phyloP scores from a whole-genome alignment of 2,329 filamentous ascomycete species.

The Pestalotiopsis sp. region DNA sequence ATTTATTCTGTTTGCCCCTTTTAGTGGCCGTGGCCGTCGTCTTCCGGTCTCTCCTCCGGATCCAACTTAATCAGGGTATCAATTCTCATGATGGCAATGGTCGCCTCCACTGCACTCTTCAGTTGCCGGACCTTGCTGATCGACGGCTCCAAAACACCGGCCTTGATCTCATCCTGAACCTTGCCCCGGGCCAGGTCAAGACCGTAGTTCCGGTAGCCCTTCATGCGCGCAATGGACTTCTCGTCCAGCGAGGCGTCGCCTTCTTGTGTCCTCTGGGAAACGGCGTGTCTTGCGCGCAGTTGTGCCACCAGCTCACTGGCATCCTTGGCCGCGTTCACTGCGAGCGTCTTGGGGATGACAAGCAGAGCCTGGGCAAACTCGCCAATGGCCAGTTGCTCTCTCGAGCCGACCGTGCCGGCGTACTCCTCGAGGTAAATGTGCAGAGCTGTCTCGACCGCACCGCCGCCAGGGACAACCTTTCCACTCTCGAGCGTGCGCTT shows the following conservation, averaged over 20 bases:
- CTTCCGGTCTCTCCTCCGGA: slow-evolving; percentile 76
- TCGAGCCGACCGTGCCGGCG: slow-evolving; percentile 92
- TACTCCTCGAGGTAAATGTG: slow-evolving; percentile 99
- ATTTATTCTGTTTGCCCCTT: slow-evolving; percentile 15
- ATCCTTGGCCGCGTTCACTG: slow-evolving; percentile 96
- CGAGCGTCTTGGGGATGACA: slow-evolving; percentile 92
- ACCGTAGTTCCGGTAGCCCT: slow-evolving; percentile 98
- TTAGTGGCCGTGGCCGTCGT: slow-evolving; percentile 87
- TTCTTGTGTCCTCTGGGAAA: slow-evolving; percentile 89
- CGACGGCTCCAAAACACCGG: slow-evolving; percentile 92
- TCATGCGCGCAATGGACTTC: slow-evolving; percentile 88
- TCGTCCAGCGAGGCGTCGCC: slow-evolving; percentile 84
- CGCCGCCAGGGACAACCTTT: slow-evolving; percentile 93
- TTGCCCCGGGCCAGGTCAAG: slow-evolving; percentile 87
- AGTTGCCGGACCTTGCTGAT: slow-evolving; percentile 98
- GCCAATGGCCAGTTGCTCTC: slow-evolving; percentile 96
- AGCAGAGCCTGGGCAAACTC: slow-evolving; percentile 96
- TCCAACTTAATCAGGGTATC: slow-evolving; percentile 98
- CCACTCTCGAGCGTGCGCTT: slow-evolving; percentile 97
- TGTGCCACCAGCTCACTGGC: slow-evolving; percentile 93
- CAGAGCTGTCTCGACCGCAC: slow-evolving; percentile 96
- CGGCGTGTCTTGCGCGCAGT: slow-evolving; percentile 88
- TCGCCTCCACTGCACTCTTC: slow-evolving; percentile 97
- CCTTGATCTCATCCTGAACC: slow-evolving; percentile 91
- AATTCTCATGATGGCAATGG: slow-evolving; percentile 98